These are phyloP conservation scores for Parastagonospora avenae DNA, from an alignment of 2,329 filamentous ascomycete species.

Conservation along the genomic window DNA sequence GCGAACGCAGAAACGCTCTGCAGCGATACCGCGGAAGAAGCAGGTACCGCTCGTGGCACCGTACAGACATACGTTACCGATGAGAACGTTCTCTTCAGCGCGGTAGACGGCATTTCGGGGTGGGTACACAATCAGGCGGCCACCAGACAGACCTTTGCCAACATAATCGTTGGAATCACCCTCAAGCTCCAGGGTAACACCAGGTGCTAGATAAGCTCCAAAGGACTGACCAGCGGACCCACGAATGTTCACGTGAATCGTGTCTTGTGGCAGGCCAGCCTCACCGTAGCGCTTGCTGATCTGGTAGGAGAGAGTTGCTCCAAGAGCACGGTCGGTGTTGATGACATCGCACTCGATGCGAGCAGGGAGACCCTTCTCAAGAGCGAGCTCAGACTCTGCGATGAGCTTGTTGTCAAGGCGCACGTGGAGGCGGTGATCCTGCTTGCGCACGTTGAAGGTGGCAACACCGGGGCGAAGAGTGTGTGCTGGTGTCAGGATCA, in stretches of 20 bases:
- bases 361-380: conserved; percentile 92
- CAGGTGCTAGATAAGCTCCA: conserved; percentile 89
- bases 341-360: conserved; percentile 95
- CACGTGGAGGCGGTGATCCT: conserved; percentile 91
- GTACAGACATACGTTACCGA: conserved; percentile 94
- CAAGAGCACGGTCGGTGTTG: conserved; percentile 93
- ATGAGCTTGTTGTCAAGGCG: conserved; percentile 97
- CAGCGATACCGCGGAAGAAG: conserved; percentile 96
- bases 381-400: conserved; percentile 88
- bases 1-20: conserved; percentile 93
- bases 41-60: conserved; percentile 88
- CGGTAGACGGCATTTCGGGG: conserved; percentile 90
- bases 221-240: conserved; percentile 97
- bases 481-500: conserved; percentile 94
- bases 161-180: conserved; percentile 97
- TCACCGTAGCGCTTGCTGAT: conserved; percentile 93
- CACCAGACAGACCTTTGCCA: conserved; percentile 92
- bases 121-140: conserved; percentile 90
- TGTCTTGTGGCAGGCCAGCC: conserved; percentile 86
- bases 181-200: conserved; percentile 92
- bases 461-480: conserved; percentile 92
- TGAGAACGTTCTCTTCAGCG: conserved; percentile 91
- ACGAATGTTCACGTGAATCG: conserved; percentile 94
- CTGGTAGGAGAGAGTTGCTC: conserved; percentile 93
- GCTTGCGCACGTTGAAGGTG: conserved; percentile 97